Evolutionary conservation across 2,329 filamentous ascomycete species (phyloP), one percentile per base, ranked within the genome.

Genomic region (Ophiostoma perfectum): DNA sequence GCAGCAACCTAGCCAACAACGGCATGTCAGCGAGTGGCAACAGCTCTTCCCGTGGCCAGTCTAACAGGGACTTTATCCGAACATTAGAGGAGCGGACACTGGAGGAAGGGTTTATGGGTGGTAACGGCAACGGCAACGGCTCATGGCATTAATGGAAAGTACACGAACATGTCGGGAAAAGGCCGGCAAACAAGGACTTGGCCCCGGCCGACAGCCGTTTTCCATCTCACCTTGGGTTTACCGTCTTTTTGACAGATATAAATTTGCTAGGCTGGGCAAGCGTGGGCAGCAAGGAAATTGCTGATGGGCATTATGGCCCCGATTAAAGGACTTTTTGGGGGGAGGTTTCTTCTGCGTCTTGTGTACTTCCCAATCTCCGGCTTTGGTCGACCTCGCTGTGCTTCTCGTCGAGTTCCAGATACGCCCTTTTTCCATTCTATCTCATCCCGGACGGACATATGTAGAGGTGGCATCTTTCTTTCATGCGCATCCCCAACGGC

Each of bases 21-120:
- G 52, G 67, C 42, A 64, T 66, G 55, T 49, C 64, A 27, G 66
- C 18, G 36, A 58, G 55, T 14, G 18, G 42, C 42, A 64, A 45
- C 42, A 63, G 27, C 60, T 63, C 60, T 11, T 63, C 60, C 3
- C 60, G 60, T 4, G 60, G 60, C 14, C 60, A 64, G 18, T 44
- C 39, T 71, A 90, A 93, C 75, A 84, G 93, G 58, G 94, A 98
- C 76, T 97, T 99, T 76, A 96, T 99, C 74, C 88, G 95, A 68
- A 97, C 91, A 71, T 82, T 99, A 71, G 95, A 99, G 79, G 95
- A 98, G 79, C 87, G 95, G 47, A 97, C 93, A 1, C 81, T 98
- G 68, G 94, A 97, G 78, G 94, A 98, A 78, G 92, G 93, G 1
- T 97, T 93, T 76, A 91, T 93, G 86, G 84, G 83, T 58, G 83